A percentile compares a stretch with the other conserved stretches of the same genome.
These are phyloP conservation scores for Aspergillus indologenus DNA, from an alignment of 495 filamentous ascomycete genomes.

Conservation along the genomic window DNA sequence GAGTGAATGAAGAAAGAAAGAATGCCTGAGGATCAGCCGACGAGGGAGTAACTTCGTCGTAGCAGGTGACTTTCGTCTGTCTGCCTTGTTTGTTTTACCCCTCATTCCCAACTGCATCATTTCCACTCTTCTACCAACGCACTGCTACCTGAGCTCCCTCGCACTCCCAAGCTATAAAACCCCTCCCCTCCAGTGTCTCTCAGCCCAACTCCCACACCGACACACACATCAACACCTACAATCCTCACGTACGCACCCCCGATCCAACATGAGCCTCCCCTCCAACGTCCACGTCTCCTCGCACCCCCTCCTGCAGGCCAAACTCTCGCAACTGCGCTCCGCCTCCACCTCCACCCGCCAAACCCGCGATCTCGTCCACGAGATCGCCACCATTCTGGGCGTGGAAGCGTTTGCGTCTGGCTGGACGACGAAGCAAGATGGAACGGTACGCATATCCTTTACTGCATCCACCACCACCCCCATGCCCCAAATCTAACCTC, in stretches of 20 bases:
- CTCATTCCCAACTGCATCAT: background rate
- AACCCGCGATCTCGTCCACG: constrained; percentile 77
- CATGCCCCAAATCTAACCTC: background rate
- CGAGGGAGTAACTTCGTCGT: too few species aligned
- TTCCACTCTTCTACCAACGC: background rate
- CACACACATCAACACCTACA: background rate
- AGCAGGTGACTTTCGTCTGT: background rate
- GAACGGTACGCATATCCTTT: constrained; percentile 24
- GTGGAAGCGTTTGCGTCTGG: constrained; percentile 74
- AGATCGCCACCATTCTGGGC: constrained; percentile 78
- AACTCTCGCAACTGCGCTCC: constrained; percentile 86
- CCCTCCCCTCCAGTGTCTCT: too few species aligned
- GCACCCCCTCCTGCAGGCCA: constrained; percentile 83
- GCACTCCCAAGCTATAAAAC: background rate
- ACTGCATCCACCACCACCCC: background rate
- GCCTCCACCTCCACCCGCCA: constrained; percentile 64
- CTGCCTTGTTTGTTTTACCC: background rate
- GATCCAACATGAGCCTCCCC: constrained; percentile 35
- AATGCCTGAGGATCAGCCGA: background rate
- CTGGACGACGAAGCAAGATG: constrained; percentile 48
- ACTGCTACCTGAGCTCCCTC: too few species aligned
- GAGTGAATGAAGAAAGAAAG: background rate
- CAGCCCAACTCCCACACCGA: too few species aligned
- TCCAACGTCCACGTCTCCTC: constrained; percentile 68
- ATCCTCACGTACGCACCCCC: too few species aligned